Evolutionary conservation across 192 early-diverging fungal species (phyloP).

Genomic region (Glomus cerebriforme): DNA sequence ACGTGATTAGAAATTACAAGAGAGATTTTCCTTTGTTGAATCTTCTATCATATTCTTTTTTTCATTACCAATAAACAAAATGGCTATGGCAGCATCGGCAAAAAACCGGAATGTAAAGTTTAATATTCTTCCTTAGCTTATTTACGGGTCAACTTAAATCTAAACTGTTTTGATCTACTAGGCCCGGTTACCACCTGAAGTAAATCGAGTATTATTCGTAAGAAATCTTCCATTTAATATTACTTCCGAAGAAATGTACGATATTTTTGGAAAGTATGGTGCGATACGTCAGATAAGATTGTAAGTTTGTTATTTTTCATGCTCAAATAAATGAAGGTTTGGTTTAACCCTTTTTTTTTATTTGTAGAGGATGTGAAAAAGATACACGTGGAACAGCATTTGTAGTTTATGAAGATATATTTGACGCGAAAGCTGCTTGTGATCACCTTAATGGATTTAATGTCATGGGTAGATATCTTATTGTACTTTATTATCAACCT

Average conservation of each 20-base stretch:
- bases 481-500: conserved; percentile 89
- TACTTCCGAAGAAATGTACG: conserved; percentile 95
- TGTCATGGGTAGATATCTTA: conserved; percentile 91
- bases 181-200: conserved; percentile 86
- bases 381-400: conserved; percentile 95
- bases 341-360: conserved; percentile 29
- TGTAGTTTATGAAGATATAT: conserved; percentile 98
- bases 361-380: conserved; percentile 62
- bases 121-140: background rate
- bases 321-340: background rate
- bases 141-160: background rate
- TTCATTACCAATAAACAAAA: background rate
- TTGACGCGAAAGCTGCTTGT: conserved; percentile 95
- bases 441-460: conserved; percentile 97
- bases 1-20: too few relatives aligned
- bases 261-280: conserved; percentile 97
- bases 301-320: conserved; percentile 31
- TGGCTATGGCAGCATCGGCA: conserved; percentile 30
- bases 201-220: conserved; percentile 92
- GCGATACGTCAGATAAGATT: conserved; percentile 92
- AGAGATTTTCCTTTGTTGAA: too few relatives aligned
- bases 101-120: conserved; percentile 29
- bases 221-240: conserved; percentile 96
- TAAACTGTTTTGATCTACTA: conserved; percentile 22
- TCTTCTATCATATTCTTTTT: background rate